phyloP scores from a whole-genome alignment of 345 rosid genomes.

The Citropsis articulata region DNA sequence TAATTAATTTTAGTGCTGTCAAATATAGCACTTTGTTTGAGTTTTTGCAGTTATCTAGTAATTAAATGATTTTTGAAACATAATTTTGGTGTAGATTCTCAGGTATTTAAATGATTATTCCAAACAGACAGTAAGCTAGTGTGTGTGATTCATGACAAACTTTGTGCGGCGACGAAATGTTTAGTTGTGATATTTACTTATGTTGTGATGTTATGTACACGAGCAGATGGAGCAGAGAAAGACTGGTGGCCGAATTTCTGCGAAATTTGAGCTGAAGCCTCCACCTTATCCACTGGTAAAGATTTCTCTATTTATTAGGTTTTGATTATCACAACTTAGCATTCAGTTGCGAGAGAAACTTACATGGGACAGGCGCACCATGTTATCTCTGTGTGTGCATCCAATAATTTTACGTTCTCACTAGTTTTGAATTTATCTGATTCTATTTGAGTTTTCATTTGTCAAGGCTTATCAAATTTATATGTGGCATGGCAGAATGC shows the following conservation, averaged over 20 bases:
- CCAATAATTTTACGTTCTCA: no score
- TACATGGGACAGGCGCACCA: no score
- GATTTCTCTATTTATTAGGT: not conserved
- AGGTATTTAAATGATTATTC: no score
- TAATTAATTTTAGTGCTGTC: not conserved
- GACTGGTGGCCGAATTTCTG: constrained; percentile 35
- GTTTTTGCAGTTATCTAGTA: no score
- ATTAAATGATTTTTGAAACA: no score
- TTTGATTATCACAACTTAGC: not conserved
- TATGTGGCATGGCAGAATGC: constrained; percentile 48
- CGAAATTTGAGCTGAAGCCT: constrained; percentile 69
- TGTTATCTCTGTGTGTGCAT: no score
- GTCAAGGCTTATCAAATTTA: not conserved
- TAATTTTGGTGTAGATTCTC: no score
- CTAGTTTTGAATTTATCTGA: no score
- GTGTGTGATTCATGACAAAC: no score
- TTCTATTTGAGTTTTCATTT: not conserved
- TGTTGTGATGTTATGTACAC: constrained; percentile 20
- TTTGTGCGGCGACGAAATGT: constrained; percentile 46
- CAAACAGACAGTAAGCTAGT: no score
- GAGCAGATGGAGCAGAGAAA: constrained; percentile 38
- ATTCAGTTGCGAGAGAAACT: not conserved
- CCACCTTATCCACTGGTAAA: constrained; percentile 87
- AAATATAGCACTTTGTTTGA: no score
- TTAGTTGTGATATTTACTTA: not conserved